Base-by-base conservation (phyloP, 192 early-diverging fungal genomes). In the Entomortierella lignicola region DNA sequence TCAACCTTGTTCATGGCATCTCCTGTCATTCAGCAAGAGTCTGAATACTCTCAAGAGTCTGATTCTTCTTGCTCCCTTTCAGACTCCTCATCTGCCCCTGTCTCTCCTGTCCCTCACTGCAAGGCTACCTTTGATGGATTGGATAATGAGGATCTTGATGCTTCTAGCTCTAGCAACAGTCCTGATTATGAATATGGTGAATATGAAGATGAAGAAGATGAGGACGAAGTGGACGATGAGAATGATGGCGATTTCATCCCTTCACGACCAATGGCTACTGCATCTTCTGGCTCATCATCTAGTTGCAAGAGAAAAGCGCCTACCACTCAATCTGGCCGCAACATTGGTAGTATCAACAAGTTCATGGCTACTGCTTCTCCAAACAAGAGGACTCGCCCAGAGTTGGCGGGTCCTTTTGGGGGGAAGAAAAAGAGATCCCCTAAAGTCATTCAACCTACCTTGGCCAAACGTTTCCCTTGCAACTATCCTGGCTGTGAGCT, bases 401-500 rank as follows among this genome's bases (percentile, higher is more conserved):
- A 51, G 57, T 61, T 66, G 72, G 72, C 64, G 63, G 55, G 72
- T 62, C 72, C 57, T 37, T 62, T 21, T 60, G 72, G 64, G 63
- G 72, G 72, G 64, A 74, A 66, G 41, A 62, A 25, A 15, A 65
- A 66, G 50, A 47, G 42, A n/a, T 8, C 29, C 18, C 23, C 32
- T 29, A 73, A 53, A 5, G 29, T 15, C 27, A 66, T 54, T 32
- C 57, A 55, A 29, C 20, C 27, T 13, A 4, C 8, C 25, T 10
- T 63, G 1, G n/a, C 29, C 60, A 87, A 81, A n/a, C 75, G 81
- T 20, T 88, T 83, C 57, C 31, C 56, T 4, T 92, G 90, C 48
- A 42, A 26, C 11, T 50, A 68, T 20, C 81, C 69, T 27, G 80
- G 82, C 10, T 93, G 92, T 56, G 55, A 59, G 17, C 74, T 82